Evolutionary conservation across 768 basidiomycete genomes (phyloP).

Genomic region (Tulasnella sp.): DNA sequence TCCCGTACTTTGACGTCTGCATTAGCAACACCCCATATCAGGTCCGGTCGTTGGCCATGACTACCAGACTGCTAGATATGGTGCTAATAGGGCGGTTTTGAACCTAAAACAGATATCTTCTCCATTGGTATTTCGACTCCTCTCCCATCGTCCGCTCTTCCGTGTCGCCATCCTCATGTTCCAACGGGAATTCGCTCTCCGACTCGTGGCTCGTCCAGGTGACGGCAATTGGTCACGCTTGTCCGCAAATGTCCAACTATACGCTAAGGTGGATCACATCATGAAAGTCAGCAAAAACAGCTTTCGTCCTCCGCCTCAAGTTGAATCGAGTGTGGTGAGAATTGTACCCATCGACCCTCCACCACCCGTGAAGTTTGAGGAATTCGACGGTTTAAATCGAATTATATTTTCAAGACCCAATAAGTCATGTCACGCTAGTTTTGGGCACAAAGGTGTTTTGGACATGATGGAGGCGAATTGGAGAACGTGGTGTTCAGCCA

Average conservation of each 20-base stretch:
- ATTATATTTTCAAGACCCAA: conserved; percentile 88
- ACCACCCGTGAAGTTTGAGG: conserved; percentile 91
- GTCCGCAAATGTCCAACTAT: conserved; percentile 95
- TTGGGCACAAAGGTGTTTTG: conserved; percentile 86
- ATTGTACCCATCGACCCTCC: conserved; percentile 91
- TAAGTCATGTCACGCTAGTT: conserved; percentile 84
- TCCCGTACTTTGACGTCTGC: conserved; percentile 98
- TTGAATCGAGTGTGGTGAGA: conserved; percentile 89
- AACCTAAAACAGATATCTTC: conserved; percentile 69
- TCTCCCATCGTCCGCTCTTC: conserved; percentile 92
- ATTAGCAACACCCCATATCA: conserved; percentile 99
- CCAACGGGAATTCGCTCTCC: conserved; percentile 95
- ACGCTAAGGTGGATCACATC: conserved; percentile 91
- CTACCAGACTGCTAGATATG: not conserved
- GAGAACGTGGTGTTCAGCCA: conserved; percentile 85
- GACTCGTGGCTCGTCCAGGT: conserved; percentile 80
- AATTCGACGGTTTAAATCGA: conserved; percentile 92
- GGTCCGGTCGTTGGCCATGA: conserved; percentile 34
- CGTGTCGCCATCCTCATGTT: conserved; percentile 98
- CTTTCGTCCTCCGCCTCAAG: conserved; percentile 92
- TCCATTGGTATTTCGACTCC: conserved; percentile 90
- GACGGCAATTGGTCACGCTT: conserved; percentile 88
- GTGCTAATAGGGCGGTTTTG: not conserved
- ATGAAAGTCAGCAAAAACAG: conserved; percentile 97
- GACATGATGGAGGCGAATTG: conserved; percentile 93